Percentiles rank a stretch among this genome's conserved stretches.
phyloP scores from a whole-genome alignment of 768 basidiomycete genomes.

The Leccinum boreale region DNA sequence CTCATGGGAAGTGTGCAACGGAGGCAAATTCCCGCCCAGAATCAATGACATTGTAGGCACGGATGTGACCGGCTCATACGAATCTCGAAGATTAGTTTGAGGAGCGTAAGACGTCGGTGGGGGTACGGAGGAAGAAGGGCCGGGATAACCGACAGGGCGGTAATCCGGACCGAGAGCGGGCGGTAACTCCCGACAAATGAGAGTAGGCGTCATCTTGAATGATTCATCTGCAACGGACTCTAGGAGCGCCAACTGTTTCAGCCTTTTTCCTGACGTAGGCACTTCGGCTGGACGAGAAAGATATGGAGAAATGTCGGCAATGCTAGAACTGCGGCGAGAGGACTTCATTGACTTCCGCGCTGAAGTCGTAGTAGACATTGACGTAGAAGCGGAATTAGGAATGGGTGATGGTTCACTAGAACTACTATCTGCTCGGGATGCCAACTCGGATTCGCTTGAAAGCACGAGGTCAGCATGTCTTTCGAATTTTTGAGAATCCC shows the following conservation, averaged over 20 bases:
- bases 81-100: conserved; percentile 23
- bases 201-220: conserved; percentile 52
- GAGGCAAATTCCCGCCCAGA: conserved; percentile 5
- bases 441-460: background rate
- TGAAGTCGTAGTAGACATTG: conserved; percentile 13
- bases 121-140: conserved; percentile 29
- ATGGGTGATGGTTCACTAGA: conserved; percentile 11
- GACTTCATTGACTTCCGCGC: conserved; percentile 21
- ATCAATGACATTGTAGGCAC: conserved; percentile 5
- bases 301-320: conserved; percentile 70
- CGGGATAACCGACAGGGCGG: conserved; percentile 6
- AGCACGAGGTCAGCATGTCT: background rate
- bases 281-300: conserved; percentile 52
- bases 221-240: conserved; percentile 75
- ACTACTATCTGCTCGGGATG: background rate
- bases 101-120: conserved; percentile 16
- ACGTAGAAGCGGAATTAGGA: conserved; percentile 1
- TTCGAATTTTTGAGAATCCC: conserved; percentile 6
- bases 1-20: conserved; percentile 6
- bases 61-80: conserved; percentile 34
- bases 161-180: conserved; percentile 2
- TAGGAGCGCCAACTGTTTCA: conserved; percentile 68
- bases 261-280: conserved; percentile 55
- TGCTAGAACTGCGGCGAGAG: conserved; percentile 41
- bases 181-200: conserved; percentile 27